phyloP scores from a whole-genome alignment of 768 basidiomycete species.

The Polyporus arcularius region DNA sequence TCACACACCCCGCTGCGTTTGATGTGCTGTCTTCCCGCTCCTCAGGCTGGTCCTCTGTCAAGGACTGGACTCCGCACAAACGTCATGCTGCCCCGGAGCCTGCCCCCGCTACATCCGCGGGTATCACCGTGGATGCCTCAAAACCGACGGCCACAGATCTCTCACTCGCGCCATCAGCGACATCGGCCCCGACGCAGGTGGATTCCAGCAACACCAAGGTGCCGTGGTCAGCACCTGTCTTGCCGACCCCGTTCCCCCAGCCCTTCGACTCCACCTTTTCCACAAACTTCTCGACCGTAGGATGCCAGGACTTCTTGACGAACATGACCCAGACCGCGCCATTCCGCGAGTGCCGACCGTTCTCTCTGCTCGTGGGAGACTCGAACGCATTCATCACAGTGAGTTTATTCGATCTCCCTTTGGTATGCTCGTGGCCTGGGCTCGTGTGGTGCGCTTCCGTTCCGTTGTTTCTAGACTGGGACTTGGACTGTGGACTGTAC shows the following conservation, averaged over 20 bases:
- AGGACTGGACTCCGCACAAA: slow-evolving; percentile 45
- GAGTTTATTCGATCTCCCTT: slow-evolving; percentile 27
- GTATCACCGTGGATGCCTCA: not conserved
- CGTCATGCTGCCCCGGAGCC: slow-evolving; percentile 36
- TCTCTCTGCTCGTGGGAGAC: slow-evolving; percentile 62
- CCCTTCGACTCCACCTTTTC: slow-evolving; percentile 65
- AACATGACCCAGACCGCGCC: slow-evolving; percentile 67
- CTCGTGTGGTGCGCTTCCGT: not conserved
- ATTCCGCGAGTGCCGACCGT: slow-evolving; percentile 76
- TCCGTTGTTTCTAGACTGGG: slow-evolving; percentile 18
- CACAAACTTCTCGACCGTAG: slow-evolving; percentile 62
- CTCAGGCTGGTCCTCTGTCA: slow-evolving; percentile 19
- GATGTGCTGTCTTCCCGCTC: slow-evolving; percentile 37
- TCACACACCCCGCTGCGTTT: slow-evolving; percentile 48
- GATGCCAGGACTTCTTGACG: slow-evolving; percentile 70
- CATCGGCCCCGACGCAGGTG: slow-evolving; percentile 6
- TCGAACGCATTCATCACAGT: slow-evolving; percentile 61
- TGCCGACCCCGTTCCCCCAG: slow-evolving; percentile 80
- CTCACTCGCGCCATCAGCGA: slow-evolving; percentile 13
- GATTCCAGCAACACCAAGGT: slow-evolving; percentile 39
- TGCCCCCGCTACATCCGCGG: slow-evolving; percentile 5
- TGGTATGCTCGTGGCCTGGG: not conserved
- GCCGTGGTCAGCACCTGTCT: slow-evolving; percentile 48
- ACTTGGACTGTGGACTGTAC: not conserved
- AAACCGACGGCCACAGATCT: slow-evolving; percentile 6